These are phyloP conservation scores for Biscogniauxia sp. DNA, from an alignment of 2,329 filamentous ascomycete genomes.

Conservation along the genomic window DNA sequence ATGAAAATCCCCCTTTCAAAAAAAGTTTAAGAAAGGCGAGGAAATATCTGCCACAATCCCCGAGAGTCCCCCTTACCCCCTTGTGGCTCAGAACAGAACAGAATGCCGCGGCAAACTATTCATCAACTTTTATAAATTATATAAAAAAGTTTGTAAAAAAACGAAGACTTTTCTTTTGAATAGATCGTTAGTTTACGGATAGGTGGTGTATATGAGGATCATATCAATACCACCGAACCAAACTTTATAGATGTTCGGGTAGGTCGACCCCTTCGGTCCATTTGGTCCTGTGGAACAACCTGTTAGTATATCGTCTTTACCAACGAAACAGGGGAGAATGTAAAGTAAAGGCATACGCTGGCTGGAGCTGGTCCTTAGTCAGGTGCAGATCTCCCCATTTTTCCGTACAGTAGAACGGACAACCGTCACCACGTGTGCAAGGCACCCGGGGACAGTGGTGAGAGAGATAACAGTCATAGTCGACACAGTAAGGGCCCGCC, in stretches of 20 bases:
- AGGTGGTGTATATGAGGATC: neutral
- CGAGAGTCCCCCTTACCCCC: neutral
- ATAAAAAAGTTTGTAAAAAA: neutral
- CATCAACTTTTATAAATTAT: neutral
- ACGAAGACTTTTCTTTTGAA: constrained; percentile 1
- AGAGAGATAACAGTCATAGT: constrained; percentile 35
- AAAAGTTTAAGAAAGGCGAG: neutral
- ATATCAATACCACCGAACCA: constrained; percentile 2
- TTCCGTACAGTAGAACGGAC: constrained; percentile 29
- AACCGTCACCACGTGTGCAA: constrained; percentile 26
- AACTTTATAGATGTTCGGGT: constrained; percentile 63
- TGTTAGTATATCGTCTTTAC: constrained; percentile 10
- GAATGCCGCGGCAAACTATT: neutral
- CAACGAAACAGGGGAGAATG: neutral
- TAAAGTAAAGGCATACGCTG: constrained; percentile 22
- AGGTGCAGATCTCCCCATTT: constrained; percentile 33
- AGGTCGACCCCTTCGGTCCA: constrained; percentile 30
- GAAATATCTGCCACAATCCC: too few species aligned
- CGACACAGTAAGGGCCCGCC: constrained; percentile 30
- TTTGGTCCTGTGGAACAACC: constrained; percentile 20
- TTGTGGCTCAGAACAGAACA: neutral
- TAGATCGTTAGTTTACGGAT: constrained; percentile 4
- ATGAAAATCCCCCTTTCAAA: constrained; percentile 2
- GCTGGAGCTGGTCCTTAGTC: constrained; percentile 29
- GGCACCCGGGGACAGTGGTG: constrained; percentile 32